These are phyloP conservation scores for Arthromyces matolae DNA, from an alignment of 768 basidiomycete species.

Conservation along the genomic window DNA sequence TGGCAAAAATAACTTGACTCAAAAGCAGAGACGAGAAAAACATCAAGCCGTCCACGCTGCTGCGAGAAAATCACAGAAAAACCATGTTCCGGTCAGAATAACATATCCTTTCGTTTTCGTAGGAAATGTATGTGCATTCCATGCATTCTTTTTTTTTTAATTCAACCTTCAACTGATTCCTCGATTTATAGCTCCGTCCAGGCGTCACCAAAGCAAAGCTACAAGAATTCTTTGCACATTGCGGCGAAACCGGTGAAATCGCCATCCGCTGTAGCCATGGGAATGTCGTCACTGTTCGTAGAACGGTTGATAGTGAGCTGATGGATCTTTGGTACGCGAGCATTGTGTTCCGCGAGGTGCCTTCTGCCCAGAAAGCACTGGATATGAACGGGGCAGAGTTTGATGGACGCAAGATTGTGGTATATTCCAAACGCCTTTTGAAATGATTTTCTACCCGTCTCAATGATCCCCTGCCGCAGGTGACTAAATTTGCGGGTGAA, in stretches of 20 bases:
- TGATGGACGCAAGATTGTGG: conserved; percentile 36
- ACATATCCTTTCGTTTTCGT: conserved; percentile 42
- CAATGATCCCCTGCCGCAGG: conserved; percentile 22
- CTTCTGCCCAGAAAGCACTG: conserved; percentile 40
- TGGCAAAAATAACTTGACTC: conserved; percentile 4
- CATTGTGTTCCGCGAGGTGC: conserved; percentile 38
- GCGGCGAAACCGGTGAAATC: conserved; percentile 32
- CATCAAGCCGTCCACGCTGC: conserved; percentile 24
- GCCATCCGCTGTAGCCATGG: conserved; percentile 43
- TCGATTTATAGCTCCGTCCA: conserved; percentile 31
- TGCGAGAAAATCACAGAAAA: conserved; percentile 19
- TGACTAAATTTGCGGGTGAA: conserved; percentile 31
- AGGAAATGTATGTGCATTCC: conserved; percentile 56
- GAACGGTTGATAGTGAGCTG: conserved; percentile 16
- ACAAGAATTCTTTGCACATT: conserved; percentile 29
- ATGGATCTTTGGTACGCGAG: conserved; percentile 47
- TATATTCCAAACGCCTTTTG: conserved; percentile 24
- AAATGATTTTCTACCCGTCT: neutral
- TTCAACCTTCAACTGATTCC: neutral
- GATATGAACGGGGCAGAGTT: conserved; percentile 33
- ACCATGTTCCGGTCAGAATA: conserved; percentile 2
- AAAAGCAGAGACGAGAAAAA: conserved; percentile 9
- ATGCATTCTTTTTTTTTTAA: neutral
- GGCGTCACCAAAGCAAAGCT: conserved; percentile 33
- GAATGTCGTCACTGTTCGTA: conserved; percentile 27